Conservation (phyloP, 371 early-diverging fungal species). For the Saksenaea oblongispora region DNA sequence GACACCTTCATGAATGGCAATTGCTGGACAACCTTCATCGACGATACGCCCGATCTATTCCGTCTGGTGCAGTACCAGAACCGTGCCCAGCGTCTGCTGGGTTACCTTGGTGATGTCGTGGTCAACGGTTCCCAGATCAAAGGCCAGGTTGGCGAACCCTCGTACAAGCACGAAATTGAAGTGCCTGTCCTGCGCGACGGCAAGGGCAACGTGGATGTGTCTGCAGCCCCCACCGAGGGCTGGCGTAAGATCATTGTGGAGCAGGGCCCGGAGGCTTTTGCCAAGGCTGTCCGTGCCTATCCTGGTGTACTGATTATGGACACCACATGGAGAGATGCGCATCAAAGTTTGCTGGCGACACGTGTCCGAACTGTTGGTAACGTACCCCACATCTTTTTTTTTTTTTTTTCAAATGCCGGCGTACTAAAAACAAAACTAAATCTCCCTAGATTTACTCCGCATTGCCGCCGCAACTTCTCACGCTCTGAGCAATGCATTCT, state of each 20-base stretch:
- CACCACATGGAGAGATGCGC: constrained; percentile 96
- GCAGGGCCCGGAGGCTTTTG: constrained; percentile 88
- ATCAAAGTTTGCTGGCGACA: constrained; percentile 91
- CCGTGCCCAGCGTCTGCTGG: constrained; percentile 86
- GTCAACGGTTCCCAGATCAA: constrained; percentile 92
- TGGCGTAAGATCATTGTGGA: constrained; percentile 88
- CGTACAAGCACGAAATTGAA: constrained; percentile 59
- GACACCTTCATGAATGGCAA: constrained; percentile 74
- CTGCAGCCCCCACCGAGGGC: constrained; percentile 67
- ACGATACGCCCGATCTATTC: constrained; percentile 91
- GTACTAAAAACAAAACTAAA: not conserved
- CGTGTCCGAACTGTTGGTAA: constrained; percentile 88
- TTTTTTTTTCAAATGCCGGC: not conserved
- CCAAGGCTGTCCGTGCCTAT: constrained; percentile 86
- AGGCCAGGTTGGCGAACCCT: constrained; percentile 80
- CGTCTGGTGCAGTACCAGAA: constrained; percentile 72
- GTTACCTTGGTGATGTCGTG: constrained; percentile 87
- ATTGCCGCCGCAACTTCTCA: constrained; percentile 89
- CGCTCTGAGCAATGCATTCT: constrained; percentile 84
- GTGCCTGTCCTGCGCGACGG: constrained; percentile 58
- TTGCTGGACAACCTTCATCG: constrained; percentile 97
- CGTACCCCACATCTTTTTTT: constrained; percentile 2
- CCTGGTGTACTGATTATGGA: constrained; percentile 89
- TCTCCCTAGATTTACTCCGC: constrained; percentile 54
- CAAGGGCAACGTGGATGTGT: constrained; percentile 49